Base-by-base conservation (phyloP, 768 basidiomycete genomes). In the Dentipellis fragilis region DNA sequence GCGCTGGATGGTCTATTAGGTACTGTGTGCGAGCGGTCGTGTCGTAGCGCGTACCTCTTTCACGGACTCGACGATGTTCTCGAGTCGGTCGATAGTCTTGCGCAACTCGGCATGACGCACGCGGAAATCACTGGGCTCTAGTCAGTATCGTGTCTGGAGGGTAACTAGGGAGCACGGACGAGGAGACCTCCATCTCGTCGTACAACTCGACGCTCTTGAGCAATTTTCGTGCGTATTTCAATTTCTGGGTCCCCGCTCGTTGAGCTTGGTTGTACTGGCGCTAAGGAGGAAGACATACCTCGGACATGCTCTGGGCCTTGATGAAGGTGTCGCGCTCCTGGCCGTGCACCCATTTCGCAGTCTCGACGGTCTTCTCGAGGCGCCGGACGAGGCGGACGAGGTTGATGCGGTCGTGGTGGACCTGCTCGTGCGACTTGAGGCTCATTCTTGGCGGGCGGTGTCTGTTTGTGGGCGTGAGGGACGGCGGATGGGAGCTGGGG, bases 331-430 rank as follows among this genome's bases (percentile, higher is more conserved):
- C n/a, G 64, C 62, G 52, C 66, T 63, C 10, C 60, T 64, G 74
- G 71, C 76, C 54, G 69, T 67, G 19, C 63, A 66, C 45, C 73
- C 73, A 69, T 52, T 73, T 55, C 59, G 64, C 67, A 11, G 68
- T 65, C 19, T 68, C 68, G 0, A 79, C 67, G 10, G 76, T 73
- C 62, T 77, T 80, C 56, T 89, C 84, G 0, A 90, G 75, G 54
- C 81, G 67, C 46, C 76, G 73, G 4, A 89, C 67, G 7, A 89
- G 74, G 50, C 84, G 75, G 10, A 70, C 68, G 9, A 89, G 72
- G 67, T 89, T 89, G 11, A 89, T 79, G 60, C 79, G 77, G 70
- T 89, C 84, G 56, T 86, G 87, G 4, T 61, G 51, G 2, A 60
- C 34, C 51, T 67, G 64, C 23, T 68, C 66, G 45, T 34, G 36